Evolutionary conservation across 805 yeast genomes (phyloP).

Genomic region (Schwanniomyces yamadae): DNA sequence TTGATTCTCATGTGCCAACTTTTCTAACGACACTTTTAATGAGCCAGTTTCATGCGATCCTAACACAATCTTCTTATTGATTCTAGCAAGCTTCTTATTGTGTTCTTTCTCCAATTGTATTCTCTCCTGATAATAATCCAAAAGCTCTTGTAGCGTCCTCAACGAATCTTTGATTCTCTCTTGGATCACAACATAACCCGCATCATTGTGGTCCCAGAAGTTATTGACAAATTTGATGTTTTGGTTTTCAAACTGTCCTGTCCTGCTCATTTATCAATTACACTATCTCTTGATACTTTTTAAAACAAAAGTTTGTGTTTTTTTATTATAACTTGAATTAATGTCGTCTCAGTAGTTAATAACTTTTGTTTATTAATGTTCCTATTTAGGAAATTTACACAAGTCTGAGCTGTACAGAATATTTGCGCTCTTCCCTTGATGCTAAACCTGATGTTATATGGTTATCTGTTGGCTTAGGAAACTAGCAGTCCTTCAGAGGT

Average conservation of each 20-base stretch:
- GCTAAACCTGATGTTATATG: too few relatives aligned
- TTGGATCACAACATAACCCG: conserved; percentile 56
- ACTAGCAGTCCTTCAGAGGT: too few relatives aligned
- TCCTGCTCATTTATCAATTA: conserved; percentile 8
- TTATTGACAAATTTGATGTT: conserved; percentile 39
- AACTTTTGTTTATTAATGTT: conserved; percentile 12
- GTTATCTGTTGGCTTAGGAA: too few relatives aligned
- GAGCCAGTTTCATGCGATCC: conserved; percentile 64
- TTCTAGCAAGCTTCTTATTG: conserved; percentile 49
- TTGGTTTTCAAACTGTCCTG: conserved; percentile 5
- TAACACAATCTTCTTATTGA: conserved; percentile 45
- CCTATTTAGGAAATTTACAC: conserved; percentile 16
- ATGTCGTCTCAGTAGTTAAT: too few relatives aligned
- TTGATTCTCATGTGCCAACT: conserved; percentile 56
- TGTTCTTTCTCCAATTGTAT: conserved; percentile 73
- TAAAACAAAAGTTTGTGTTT: neutral
- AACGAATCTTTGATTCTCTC: conserved; percentile 59
- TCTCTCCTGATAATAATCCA: conserved; percentile 39
- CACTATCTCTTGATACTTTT: neutral
- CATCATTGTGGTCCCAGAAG: conserved; percentile 61
- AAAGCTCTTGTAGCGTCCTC: conserved; percentile 45
- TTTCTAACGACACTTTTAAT: conserved; percentile 57
- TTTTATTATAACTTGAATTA: too few relatives aligned
- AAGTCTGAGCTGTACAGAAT: too few relatives aligned
- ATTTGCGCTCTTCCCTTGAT: too few relatives aligned